These are phyloP conservation scores for Talaromyces marneffei DNA, from an alignment of 2,329 filamentous ascomycete genomes.

Conservation along the genomic window DNA sequence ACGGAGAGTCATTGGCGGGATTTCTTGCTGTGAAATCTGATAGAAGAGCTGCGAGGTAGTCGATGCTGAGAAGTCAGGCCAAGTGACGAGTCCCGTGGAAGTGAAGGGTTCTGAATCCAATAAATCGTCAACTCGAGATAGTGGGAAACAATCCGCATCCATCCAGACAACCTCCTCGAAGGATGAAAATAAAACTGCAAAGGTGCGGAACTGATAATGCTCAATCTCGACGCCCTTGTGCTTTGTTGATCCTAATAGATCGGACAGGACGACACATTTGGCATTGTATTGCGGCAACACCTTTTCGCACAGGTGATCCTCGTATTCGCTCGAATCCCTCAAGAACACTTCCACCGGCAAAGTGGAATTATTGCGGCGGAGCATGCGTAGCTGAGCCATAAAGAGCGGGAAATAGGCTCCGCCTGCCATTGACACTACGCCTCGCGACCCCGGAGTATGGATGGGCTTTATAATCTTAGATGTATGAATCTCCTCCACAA, in stretches of 20 bases:
- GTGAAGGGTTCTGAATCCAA: constrained; percentile 50
- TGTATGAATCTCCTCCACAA: constrained; percentile 31
- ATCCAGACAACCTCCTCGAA: constrained; percentile 56
- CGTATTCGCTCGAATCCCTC: constrained; percentile 36
- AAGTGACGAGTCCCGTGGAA: constrained; percentile 50
- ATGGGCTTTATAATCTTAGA: constrained; percentile 27
- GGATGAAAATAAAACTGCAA: constrained; percentile 53
- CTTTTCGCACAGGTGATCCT: constrained; percentile 35
- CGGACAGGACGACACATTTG: constrained; percentile 39
- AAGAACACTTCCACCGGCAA: constrained; percentile 46
- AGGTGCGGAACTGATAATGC: constrained; percentile 52
- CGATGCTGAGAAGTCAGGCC: constrained; percentile 51
- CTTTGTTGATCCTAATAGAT: constrained; percentile 30
- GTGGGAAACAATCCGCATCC: constrained; percentile 53
- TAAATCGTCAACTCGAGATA: constrained; percentile 41
- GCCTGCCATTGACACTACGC: constrained; percentile 49
- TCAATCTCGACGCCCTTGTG: constrained; percentile 30
- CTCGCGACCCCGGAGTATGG: constrained; percentile 38
- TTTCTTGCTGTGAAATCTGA: constrained; percentile 33
- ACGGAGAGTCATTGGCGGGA: constrained; percentile 29
- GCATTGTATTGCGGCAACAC: constrained; percentile 39
- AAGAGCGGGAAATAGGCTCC: constrained; percentile 46
- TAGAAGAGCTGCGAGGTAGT: constrained; percentile 42
- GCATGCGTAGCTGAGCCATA: constrained; percentile 47
- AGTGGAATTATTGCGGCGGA: constrained; percentile 46